Evolutionary conservation across 108 stramenopile species (phyloP), one percentile per base, ranked within the genome.

Genomic region (Pseudonitzschia multistriata): DNA sequence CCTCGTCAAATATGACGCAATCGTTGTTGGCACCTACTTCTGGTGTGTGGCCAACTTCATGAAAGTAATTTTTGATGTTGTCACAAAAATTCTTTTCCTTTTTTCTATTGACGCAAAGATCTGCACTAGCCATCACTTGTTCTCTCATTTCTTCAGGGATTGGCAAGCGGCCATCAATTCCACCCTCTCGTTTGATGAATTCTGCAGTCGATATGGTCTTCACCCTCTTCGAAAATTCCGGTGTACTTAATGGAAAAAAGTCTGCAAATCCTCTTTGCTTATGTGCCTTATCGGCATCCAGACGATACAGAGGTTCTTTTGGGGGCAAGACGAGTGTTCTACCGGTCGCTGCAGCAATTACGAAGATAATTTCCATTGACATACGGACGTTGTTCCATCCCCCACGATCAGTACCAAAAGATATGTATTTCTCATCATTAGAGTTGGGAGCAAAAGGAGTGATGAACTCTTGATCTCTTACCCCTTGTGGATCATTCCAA

Each of bases 271-370:
- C 79, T 17, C 88, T 82, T 31, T 85, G 82, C 21, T 55, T 71
- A 36, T 79, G 76, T 14, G 24, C 64, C 31, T 76, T 72, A 71
- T 92, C 92, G 29, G 77, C 77, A 25, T 42, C 19, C 54, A 85
- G 40, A 34, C 81, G 74, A 74, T 97, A 97, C 52, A 94, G 47
- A 13, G 83, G 85, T 65, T 88, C 77, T 25, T 86, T 88, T 19
- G 96, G 96, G 10, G 94, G 96, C 59, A 96, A 57, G 5, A 97
- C 95, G 39, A 97, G 53, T 13, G 92, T 93, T 61, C 96, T 67
- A 33, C 94, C 92, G 10, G 90, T 92, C 13, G 79, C 92, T 48
- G 85, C 80, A 13, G 93, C 96, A 66, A 93, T 54, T 14, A 95
- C 84, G 40, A 94, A 74, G 55, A 95, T 78, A 36, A 82, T 89